Base-by-base conservation (phyloP, 805 yeast species). In the Yarrowia osloensis region DNA sequence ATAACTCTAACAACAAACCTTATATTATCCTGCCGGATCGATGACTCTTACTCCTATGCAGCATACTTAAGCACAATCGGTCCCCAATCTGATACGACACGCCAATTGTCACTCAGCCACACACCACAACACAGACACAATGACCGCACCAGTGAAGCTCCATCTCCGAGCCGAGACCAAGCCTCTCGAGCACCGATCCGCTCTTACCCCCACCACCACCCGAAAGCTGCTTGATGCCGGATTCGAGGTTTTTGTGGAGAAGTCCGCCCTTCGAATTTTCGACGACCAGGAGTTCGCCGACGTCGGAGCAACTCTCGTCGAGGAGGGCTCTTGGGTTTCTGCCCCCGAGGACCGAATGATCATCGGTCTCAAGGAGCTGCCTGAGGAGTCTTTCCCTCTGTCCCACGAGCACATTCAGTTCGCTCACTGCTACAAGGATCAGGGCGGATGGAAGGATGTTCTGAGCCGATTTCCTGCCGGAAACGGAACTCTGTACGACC, bases 371-470 rank as follows among this genome's bases (percentile, higher is more conserved):
- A 95, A 95, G 80, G 99, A 95, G 78, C 83, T 95, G 75, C 97
- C 97, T 44, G 98, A 93, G 79, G 89, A 88, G 69, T 82, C 86
- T 33, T 95, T 94, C 86, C 99, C 99, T 22, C 84, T 95, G 70
- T 84, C 89, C 63, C 98, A 95, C 77, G 97, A 93, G 78, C 99
- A 95, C 79, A 91, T 95, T 71, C 98, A 95, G 80, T 95, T 95
- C 80, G 99, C 99, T 50, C 99, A 95, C 79, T 95, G 99, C 81
- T 95, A 95, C 81, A 95, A 95, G 81, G 85, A 94, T 80, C 99
- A 95, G 81, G 97, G 81, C 70, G 99, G 99, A 63, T 95, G 99
- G 99, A 81, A 91, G 77, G 90, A 91, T 68, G 98, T 95, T 17
- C 80, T 95, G 73, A 76, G 83, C 68, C 86, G 99, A 78, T 95